Evolutionary conservation across 805 yeast species (phyloP), one percentile per base, ranked within the genome.

Genomic region (Suhomyces vadensis): DNA sequence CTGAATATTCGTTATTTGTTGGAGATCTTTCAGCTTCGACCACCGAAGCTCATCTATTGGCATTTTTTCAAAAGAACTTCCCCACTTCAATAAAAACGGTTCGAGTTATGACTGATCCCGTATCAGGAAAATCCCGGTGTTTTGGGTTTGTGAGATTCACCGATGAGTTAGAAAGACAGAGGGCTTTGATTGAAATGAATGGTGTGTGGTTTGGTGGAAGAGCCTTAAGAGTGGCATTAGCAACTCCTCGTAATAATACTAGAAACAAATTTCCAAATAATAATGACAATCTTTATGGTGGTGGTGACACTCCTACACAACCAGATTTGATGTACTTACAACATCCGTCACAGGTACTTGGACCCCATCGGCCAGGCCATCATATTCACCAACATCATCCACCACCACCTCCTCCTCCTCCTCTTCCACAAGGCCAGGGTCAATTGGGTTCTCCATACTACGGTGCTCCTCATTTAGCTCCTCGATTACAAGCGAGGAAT

Each of bases 31-130:
- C 89, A 1, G 88, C 92, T 1, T 74, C 81, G 1, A 85, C 90
- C 3, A 85, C 92, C 0, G 94, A 86, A 60, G 91, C 91, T 5
- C 91, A 85, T 60, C 64, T 86, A 46, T 64, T 86, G 39, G 81
- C 87, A 19, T 69, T 86, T 41, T 86, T 86, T 61, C 92, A 85
- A 60, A 76, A 79, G 35, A 74, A 75, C 45, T 86, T 78, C 64
- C 73, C 75, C 6, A 69, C 69, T 41, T 78, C 87, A 6, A 84
- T 86, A 31, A 85, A 84, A 54, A 85, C 94, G 2, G 94, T 86
- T 5, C 69, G 94, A 47, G 92, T 86, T 8, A 86, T 86, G 92
- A 85, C 94, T 0, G 92, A 86, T 58, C 94, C 94, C 2, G 77
- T 86, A 5, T 77, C 85, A 10, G 91, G 91, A 0, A 77, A 83